These are phyloP conservation scores for Acephala macrosclerotiorum DNA, from an alignment of 2,329 filamentous ascomycete species.

Conservation along the genomic window DNA sequence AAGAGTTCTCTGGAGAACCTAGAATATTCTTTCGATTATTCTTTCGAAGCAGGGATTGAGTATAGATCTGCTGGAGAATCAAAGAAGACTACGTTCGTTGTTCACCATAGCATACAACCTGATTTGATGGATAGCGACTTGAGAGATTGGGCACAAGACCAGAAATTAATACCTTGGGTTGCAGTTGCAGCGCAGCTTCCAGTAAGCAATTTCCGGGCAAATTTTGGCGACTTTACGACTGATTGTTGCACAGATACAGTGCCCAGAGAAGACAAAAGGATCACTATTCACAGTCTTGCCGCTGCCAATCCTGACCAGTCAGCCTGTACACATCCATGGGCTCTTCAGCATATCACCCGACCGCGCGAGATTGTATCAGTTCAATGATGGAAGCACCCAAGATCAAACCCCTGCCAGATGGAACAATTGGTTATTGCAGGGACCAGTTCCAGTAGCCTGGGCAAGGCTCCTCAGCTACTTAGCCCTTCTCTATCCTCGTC, in stretches of 20 bases:
- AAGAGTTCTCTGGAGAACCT: too few species aligned
- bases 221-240: constrained; percentile 30
- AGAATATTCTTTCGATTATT: constrained; percentile 29
- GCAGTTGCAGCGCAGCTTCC: constrained; percentile 43
- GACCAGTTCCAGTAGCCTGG: constrained; percentile 40
- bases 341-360: constrained; percentile 46
- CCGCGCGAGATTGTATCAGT: constrained; percentile 40
- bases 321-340: constrained; percentile 47
- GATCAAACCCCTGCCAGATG: constrained; percentile 38
- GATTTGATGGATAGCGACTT: constrained; percentile 33
- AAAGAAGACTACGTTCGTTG: constrained; percentile 26
- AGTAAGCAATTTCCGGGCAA: constrained; percentile 18
- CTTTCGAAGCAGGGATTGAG: constrained; percentile 28
- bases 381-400: constrained; percentile 35
- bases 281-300: too few species aligned
- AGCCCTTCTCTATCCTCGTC: constrained; percentile 16
- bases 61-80: constrained; percentile 12
- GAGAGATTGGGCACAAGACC: constrained; percentile 39
- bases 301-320: constrained; percentile 30
- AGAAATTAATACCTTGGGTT: constrained; percentile 45
- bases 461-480: constrained; percentile 31
- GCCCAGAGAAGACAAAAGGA: too few species aligned
- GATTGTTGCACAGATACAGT: too few species aligned
- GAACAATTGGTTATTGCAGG: constrained; percentile 43
- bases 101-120: constrained; percentile 43